Base-by-base conservation (phyloP, 106 monocot genomes). In the Apostasia shenzhenica region DNA sequence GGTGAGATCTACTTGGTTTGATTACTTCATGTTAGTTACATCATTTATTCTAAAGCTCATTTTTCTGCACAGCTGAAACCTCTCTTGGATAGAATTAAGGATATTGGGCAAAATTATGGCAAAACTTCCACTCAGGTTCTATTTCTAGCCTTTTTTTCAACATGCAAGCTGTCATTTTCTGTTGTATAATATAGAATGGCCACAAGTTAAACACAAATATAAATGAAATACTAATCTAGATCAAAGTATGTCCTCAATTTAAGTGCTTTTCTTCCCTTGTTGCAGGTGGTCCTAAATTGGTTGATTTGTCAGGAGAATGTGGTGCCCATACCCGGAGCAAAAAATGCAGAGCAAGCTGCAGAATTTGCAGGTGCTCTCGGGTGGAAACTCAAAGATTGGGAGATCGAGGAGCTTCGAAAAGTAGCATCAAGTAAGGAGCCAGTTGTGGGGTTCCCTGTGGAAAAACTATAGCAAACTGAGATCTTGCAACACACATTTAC, bases 71-170 rank as follows among this genome's bases (percentile, higher is more conserved):
- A 99, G 97, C 72, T 99, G 50, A 86, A 92, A 83, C 92, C 89
- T 59, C 77, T 99, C 13, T 41, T 92, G 45, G 72, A 67, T 58
- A 79, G 87, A 73, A 90, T 99, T 11, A 85, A 83, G 72, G 89
- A 90, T 57, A 87, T 99, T 66, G 97, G 92, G 48, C 66, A 73
- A 43, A 82, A 60, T 57, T 90, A 90, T 54, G 72, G 73, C 49
- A 99, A 87, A 76, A 92, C 89, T 66, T 68, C 78, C n/a, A 90
- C 97, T 45, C 95, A 97, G 92, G 95, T 97, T 66, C 44, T 44
- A 53, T 41, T 8, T 70, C 9, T 43, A 41, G 8, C 40, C 8
- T 54, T 48, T 54, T 48, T 63, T 53, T 61, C 38, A n/a, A 49
- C 48, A 42, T 53, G 41, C 3, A 53, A 5, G 14, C 6, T 66